Conservation (phyloP, 2,329 filamentous ascomycete species). For the Orbilia blumenaviensis region DNA sequence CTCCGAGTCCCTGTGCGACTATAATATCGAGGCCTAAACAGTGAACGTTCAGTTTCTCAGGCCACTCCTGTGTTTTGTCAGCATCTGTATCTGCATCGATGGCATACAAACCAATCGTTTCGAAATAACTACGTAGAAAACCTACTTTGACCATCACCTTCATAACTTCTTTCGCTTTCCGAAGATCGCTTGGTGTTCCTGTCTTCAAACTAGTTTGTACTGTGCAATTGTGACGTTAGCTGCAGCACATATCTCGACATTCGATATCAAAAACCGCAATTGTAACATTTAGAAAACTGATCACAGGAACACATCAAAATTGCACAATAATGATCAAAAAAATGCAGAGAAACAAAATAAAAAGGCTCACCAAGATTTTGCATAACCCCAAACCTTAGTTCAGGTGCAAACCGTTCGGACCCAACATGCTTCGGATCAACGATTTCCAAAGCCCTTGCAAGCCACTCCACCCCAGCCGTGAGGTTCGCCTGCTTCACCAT, state of each 20-base stretch:
- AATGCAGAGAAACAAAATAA: conserved; percentile 65
- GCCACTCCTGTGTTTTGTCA: conserved; percentile 58
- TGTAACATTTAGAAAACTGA: conserved; percentile 56
- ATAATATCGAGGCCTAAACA: conserved; percentile 50
- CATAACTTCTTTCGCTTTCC: conserved; percentile 62
- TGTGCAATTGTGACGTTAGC: conserved; percentile 67
- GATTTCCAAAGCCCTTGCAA: conserved; percentile 72
- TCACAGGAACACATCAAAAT: conserved; percentile 60
- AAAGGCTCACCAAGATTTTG: conserved; percentile 66
- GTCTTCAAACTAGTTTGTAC: conserved; percentile 71
- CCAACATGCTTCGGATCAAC: conserved; percentile 68
- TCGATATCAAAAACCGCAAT: conserved; percentile 64
- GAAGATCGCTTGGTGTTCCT: conserved; percentile 70
- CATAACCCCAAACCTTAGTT: conserved; percentile 73
- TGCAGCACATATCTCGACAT: conserved; percentile 69
- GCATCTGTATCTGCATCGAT: conserved; percentile 58
- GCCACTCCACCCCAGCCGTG: conserved; percentile 73
- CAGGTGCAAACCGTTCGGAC: conserved; percentile 69
- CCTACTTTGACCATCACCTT: conserved; percentile 31
- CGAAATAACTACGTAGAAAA: not conserved
- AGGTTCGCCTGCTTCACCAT: conserved; percentile 67
- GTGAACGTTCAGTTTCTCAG: conserved; percentile 39
- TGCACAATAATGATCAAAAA: conserved; percentile 56
- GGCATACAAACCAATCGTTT: conserved; percentile 57
- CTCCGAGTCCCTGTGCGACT: conserved; percentile 33